Base-by-base conservation (phyloP, 2,329 filamentous ascomycete species). In the Trichoderma sp. region DNA sequence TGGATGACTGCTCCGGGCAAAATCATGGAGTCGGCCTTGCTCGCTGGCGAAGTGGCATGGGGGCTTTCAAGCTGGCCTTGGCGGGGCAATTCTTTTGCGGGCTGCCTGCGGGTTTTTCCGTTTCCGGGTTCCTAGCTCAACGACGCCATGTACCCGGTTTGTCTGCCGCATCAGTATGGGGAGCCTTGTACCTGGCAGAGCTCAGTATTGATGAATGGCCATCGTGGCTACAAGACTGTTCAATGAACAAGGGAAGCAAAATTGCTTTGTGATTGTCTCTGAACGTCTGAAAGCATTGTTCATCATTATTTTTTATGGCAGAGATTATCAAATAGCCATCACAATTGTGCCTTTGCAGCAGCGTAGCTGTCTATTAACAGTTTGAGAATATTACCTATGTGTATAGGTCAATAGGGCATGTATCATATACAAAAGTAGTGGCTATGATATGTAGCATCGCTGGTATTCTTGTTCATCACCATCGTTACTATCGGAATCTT, bases 81-180 rank as follows among this genome's bases (percentile, higher is more conserved):
- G 69, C 69, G 69, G 69, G 69, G 69, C 69, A 70, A 68, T 61
- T 43, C 43, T 39, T 56, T 55, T 49, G 34, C 32, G 37, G 59
- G 46, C 24, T n/a, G 61, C 56, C 58, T n/a, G 59, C 52, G 43
- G 51, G 76, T 78, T 78, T 78, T 77, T 78, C 77, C 77, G 77
- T 60, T 72, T 70, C 70, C 56, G 70, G 52, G 54, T 54, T 18
- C 46, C 46, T 30, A n/a, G 24, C 39, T 39, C 13, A 28, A 14
- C 21, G 28, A n/a, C 16, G 18, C 39, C 28, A 21, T 16, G 60
- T 64, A 55, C 60, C 11, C 37, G 49, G 34, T 18, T 10, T 11
- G 30, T 2, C 49, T 30, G 18, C 49, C 6, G 6, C 24, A 6
- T 1, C 26, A 54, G 60, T 39, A 54, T 54, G 60, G 16, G 37